Base-by-base conservation (phyloP, 805 yeast species). In the Teunomyces atbi region DNA sequence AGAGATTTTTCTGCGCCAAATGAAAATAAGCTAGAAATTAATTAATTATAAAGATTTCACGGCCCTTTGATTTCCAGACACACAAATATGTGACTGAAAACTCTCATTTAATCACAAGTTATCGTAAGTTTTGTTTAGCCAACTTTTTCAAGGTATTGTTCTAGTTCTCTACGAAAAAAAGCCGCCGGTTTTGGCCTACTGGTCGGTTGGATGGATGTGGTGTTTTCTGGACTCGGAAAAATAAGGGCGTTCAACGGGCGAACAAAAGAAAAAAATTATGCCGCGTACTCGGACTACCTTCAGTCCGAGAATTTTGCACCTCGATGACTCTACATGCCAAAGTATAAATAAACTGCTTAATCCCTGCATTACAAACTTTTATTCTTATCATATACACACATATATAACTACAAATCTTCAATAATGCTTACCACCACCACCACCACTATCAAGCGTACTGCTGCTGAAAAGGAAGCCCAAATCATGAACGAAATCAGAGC, bases 401-500 rank as follows among this genome's bases (percentile, higher is more conserved):
- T 21, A 20, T 20, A 11, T 12, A 39, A 40, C 41, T 7, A 40
- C 35, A 33, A 15, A 34, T 30, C 10, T 6, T 11, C 27, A 20
- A 23, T 7, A 12, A 40, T 45, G 45, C 15, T 37, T 37, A 41
- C 49, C 27, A 27, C 36, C 13, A 18, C 46, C 29, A 42, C 40
- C 37, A 30, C 42, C 46, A 30, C 42, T 8, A 33, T 44, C 41
- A 48, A 50, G 45, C 48, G 49, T 50, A 46, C 53, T 30, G 54
- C 71, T 47, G 76, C 76, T 45, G 76, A 72, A 58, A 72, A 72
- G 59, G 77, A 72, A 63, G 76, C 75, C 50, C 60, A 61, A 52
- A 71, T 72, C 53, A 71, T 72, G 77, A 61, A 62, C 37, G 76
- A 71, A 53, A 72, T 72, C 50, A 68, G 73, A 66, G 59, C 67